Conservation (phyloP, 768 basidiomycete genomes). For the Russula dissimulans region DNA sequence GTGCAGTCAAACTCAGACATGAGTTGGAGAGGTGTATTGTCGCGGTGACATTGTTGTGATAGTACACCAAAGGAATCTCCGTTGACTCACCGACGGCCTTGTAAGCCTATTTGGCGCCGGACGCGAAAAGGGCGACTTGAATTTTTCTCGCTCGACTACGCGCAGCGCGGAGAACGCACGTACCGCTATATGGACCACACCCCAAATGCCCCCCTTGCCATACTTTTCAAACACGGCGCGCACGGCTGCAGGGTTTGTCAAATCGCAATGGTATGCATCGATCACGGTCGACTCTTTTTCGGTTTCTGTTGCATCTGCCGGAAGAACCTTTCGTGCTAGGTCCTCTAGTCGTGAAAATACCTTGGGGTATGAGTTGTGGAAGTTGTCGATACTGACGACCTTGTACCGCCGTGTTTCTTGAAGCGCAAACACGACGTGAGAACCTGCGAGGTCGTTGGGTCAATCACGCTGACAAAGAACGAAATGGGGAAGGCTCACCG, state of each 20-base stretch:
- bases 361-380: constrained; percentile 79
- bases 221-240: constrained; percentile 75
- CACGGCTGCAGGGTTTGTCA: constrained; percentile 64
- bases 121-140: neutral
- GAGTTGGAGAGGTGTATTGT: constrained; percentile 78
- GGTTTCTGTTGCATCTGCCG: constrained; percentile 49
- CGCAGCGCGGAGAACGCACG: constrained; percentile 36
- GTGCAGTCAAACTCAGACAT: constrained; percentile 81
- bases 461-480: constrained; percentile 15
- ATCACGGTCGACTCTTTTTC: constrained; percentile 69
- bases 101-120: constrained; percentile 52
- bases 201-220: constrained; percentile 88
- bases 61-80: constrained; percentile 88
- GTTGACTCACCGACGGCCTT: constrained; percentile 98
- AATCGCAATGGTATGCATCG: constrained; percentile 60
- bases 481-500: constrained; percentile 35
- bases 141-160: neutral
- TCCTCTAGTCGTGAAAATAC: constrained; percentile 70
- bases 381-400: constrained; percentile 91
- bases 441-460: constrained; percentile 43
- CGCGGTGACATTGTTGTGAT: constrained; percentile 87
- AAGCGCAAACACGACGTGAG: constrained; percentile 83
- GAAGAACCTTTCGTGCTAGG: constrained; percentile 68
- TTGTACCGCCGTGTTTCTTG: constrained; percentile 84
- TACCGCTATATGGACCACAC: constrained; percentile 91